These are phyloP conservation scores for Lactarius akahatsu DNA, from an alignment of 768 basidiomycete species.

Conservation along the genomic window DNA sequence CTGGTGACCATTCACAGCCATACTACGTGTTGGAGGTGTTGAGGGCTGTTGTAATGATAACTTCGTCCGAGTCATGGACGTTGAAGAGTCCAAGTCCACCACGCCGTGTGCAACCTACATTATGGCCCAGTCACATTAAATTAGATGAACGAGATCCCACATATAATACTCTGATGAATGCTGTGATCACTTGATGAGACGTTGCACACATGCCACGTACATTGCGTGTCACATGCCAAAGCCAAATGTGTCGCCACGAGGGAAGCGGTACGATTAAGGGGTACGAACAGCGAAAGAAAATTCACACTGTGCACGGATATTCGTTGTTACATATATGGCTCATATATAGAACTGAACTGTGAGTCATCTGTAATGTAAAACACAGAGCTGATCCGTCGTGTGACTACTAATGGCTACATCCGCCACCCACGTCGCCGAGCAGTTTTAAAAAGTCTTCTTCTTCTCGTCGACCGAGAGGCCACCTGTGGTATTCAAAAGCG, in stretches of 20 bases:
- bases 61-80: not conserved
- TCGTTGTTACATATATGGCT: conserved; percentile 18
- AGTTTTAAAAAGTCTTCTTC: conserved; percentile 85
- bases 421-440: not conserved
- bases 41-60: not conserved
- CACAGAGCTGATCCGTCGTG: conserved; percentile 13
- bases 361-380: conserved; percentile 5
- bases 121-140: not conserved
- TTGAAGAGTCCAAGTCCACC: not conserved
- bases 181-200: not conserved
- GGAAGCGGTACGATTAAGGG: not conserved
- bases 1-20: not conserved
- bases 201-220: not conserved
- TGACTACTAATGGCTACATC: conserved; percentile 1
- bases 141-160: not conserved
- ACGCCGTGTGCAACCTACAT: no score
- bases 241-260: not conserved
- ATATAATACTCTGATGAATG: not conserved
- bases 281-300: conserved; percentile 4
- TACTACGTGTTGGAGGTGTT: not conserved
- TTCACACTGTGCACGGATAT: conserved; percentile 8
- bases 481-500: conserved; percentile 44
- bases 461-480: conserved; percentile 98
- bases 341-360: conserved; percentile 21
- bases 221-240: not conserved